Percentiles rank a stretch among this genome's conserved stretches.
Evolutionary conservation across 169 alveolate genomes (phyloP).

Genomic region (Plasmodium falciparum): DNA sequence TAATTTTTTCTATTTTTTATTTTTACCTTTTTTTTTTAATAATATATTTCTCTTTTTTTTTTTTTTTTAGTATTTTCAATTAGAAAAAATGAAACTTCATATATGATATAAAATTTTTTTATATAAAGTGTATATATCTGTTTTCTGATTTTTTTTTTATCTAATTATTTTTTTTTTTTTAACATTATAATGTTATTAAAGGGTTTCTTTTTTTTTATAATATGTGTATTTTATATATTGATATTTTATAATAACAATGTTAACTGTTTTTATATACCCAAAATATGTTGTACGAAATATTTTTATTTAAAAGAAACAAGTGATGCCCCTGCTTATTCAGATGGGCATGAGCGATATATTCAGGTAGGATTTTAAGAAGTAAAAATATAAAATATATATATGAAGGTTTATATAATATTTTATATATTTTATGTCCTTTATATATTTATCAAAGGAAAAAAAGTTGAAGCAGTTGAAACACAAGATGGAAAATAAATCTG

Average conservation of each 20-base stretch:
- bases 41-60: not conserved
- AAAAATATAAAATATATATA: not conserved
- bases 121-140: not conserved
- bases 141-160: not conserved
- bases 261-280: constrained; percentile 53
- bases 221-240: constrained; percentile 14
- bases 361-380: constrained; percentile 25
- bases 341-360: constrained; percentile 55
- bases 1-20: not conserved
- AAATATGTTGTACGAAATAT: constrained; percentile 2
- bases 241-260: constrained; percentile 8
- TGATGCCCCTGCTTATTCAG: constrained; percentile 51
- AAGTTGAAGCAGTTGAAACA: constrained; percentile 61
- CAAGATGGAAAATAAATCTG: constrained; percentile 55
- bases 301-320: constrained; percentile 48
- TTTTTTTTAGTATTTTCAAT: constrained; percentile 1
- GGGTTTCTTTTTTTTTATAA: constrained; percentile 11
- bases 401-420: not conserved
- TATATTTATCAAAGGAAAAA: constrained; percentile 47
- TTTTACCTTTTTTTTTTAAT: constrained; percentile 3
- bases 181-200: constrained; percentile 48
- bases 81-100: constrained; percentile 19
- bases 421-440: constrained; percentile 3
- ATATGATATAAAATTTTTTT: not conserved
- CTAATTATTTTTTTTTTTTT: constrained; percentile 4